A percentile compares a stretch with the other conserved stretches of the same genome.
These are phyloP conservation scores for Eruca vesicaria DNA, from an alignment of 441 rosid species.

Conservation along the genomic window DNA sequence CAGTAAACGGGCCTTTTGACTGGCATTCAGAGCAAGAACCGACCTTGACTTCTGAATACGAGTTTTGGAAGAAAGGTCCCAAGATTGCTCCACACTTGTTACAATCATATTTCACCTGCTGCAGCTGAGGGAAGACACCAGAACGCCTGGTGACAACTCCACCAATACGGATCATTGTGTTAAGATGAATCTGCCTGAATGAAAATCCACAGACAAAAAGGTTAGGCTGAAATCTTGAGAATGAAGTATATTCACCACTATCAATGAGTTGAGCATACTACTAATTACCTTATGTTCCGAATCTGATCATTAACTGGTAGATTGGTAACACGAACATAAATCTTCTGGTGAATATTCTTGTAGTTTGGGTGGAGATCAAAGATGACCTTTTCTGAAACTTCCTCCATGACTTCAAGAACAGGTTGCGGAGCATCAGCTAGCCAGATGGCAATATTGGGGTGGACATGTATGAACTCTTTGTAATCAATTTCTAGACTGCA, in stretches of 20 bases:
- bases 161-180: conserved; percentile 97
- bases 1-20: conserved; percentile 95
- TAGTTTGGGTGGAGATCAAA: conserved; percentile 88
- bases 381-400: conserved; percentile 73
- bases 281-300: conserved; percentile 95
- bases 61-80: conserved; percentile 96
- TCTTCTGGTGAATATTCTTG: conserved; percentile 81
- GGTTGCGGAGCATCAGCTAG: conserved; percentile 98
- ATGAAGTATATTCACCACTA: too few relatives aligned
- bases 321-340: conserved; percentile 82
- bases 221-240: background rate
- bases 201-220: conserved; percentile 13
- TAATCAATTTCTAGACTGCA: conserved; percentile 94
- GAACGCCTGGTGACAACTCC: conserved; percentile 98
- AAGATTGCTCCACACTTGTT: conserved; percentile 88
- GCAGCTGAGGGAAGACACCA: conserved; percentile 97
- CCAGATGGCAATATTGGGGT: conserved; percentile 98
- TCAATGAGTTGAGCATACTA: too few relatives aligned
- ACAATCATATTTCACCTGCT: conserved; percentile 97
- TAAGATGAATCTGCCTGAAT: conserved; percentile 96
- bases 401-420: conserved; percentile 98
- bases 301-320: conserved; percentile 97
- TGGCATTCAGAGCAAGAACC: conserved; percentile 99
- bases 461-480: conserved; percentile 82
- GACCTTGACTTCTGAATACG: conserved; percentile 97